Base-by-base conservation (phyloP, 148 eudicot genomes). In the Vaccinium myrtillus region DNA sequence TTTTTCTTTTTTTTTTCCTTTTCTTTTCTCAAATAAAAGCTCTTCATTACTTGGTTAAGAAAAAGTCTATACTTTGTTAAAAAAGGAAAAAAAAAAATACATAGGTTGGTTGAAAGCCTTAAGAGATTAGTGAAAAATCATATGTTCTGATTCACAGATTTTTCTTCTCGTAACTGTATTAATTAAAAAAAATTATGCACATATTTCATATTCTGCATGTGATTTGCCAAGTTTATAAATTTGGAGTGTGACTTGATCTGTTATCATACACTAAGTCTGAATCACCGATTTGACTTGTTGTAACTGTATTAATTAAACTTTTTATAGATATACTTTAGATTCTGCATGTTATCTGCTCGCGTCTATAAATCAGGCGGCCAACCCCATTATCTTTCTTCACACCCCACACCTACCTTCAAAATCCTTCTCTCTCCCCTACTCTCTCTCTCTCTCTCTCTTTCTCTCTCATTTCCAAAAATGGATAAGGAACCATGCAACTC, bases 401-500 rank as follows among this genome's bases (percentile, higher is more conserved):
- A 23, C 79, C 78, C 63, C 49, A 30, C 11, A 79, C 43, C 65
- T 27, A 27, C 11, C 58, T 78, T 21, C 82, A 43, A 39, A 43
- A 11, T 27, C 65, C 53, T 76, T 21, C 55, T 39, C 82, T 39
- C 27, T 43, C 71, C 16, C 82, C 36, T 69, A 32, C 56, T 19
- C 82, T 79, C 25, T 36, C 50, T 51, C n/a, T 27, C 30, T n/a
- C n/a, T 11, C 32, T 75, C 32, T 76, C 80, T 50, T 58, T n/a
- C 56, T 77, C 23, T 75, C n/a, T 8, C 39, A 8, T 14, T n/a
- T 49, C 54, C 58, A 81, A 87, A 63, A 36, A 96, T 94, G 98
- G 93, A 96, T 80, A 90, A 89, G 82, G 88, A 86, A 85, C 84
- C 90, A 90, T 80, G 82, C 53, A 87, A 59, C 84, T 91, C 93